phyloP scores from a whole-genome alignment of 2,329 filamentous ascomycete genomes.

The Phyllosticta citribraziliensis region DNA sequence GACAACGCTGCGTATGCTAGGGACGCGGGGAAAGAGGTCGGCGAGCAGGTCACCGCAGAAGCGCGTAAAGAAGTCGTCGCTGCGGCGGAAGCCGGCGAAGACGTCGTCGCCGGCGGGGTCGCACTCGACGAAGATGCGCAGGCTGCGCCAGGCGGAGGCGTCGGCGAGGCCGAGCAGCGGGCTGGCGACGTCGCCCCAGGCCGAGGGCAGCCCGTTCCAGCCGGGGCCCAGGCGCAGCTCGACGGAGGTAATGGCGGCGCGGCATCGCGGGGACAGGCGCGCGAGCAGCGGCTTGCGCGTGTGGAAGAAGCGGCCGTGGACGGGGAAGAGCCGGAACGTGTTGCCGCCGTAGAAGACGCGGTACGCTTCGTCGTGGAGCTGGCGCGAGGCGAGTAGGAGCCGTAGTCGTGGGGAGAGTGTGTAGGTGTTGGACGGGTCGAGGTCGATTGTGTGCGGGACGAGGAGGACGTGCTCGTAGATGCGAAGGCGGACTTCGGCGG shows the following conservation, averaged over 20 bases:
- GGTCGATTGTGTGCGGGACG: conserved; percentile 50
- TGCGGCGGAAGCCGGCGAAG: conserved; percentile 58
- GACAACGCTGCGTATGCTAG: conserved; percentile 48
- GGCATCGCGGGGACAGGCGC: conserved; percentile 52
- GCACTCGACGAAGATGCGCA: conserved; percentile 61
- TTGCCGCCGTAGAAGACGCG: conserved; percentile 43
- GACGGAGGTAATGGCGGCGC: conserved; percentile 50
- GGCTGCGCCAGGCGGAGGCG: conserved; percentile 46
- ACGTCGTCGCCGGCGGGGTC: conserved; percentile 56
- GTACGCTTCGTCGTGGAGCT: conserved; percentile 42
- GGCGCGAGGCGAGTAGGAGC: conserved; percentile 53
- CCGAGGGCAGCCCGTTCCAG: conserved; percentile 58
- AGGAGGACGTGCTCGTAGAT: conserved; percentile 40
- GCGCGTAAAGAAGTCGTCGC: conserved; percentile 58
- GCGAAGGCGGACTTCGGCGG: conserved; percentile 42
- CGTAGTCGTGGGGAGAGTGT: conserved; percentile 53
- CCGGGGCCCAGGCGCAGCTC: conserved; percentile 65
- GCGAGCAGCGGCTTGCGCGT: conserved; percentile 62
- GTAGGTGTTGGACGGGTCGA: conserved; percentile 53
- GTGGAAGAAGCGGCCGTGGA: conserved; percentile 54
- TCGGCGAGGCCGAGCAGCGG: conserved; percentile 49
- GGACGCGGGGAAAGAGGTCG: conserved; percentile 47
- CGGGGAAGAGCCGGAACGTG: conserved; percentile 44
- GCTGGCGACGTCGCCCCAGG: conserved; percentile 39
- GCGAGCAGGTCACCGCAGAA: conserved; percentile 52